Evolutionary conservation across 352 stramenopile genomes (phyloP).

Genomic region (Phytopythium delawarense): DNA sequence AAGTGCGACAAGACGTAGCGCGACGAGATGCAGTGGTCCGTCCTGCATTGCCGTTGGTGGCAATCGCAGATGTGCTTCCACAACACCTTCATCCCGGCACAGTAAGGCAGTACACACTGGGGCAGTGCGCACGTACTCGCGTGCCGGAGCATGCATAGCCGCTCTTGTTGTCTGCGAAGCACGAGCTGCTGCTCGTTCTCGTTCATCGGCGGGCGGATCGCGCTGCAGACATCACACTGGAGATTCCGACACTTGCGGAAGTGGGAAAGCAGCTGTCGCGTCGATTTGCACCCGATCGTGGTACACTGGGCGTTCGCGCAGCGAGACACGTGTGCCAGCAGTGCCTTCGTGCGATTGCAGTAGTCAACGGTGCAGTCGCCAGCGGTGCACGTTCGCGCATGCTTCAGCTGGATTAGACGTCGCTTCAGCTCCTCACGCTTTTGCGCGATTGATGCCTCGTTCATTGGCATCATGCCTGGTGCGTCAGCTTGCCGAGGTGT

Average conservation of each 20-base stretch:
- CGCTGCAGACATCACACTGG: conserved; percentile 83
- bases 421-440: conserved; percentile 84
- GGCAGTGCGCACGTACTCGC: conserved; percentile 68
- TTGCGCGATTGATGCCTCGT: conserved; percentile 76
- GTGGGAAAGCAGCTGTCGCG: conserved; percentile 78
- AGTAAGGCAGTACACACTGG: conserved; percentile 80
- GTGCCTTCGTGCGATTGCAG: conserved; percentile 73
- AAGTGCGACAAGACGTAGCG: conserved; percentile 88
- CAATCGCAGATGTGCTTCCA: conserved; percentile 92
- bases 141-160: conserved; percentile 84
- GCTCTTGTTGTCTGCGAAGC: conserved; percentile 79
- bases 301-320: conserved; percentile 83
- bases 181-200: conserved; percentile 84
- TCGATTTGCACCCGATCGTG: conserved; percentile 88
- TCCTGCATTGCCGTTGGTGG: conserved; percentile 83
- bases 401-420: conserved; percentile 83
- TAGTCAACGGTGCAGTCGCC: conserved; percentile 78
- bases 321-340: conserved; percentile 77
- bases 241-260: conserved; percentile 87
- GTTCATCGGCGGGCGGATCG: conserved; percentile 86
- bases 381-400: conserved; percentile 76
- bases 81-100: conserved; percentile 83
- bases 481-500: conserved; percentile 15
- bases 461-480: conserved; percentile 64
- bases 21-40: conserved; percentile 86